phyloP scores from a whole-genome alignment of 1,284 basidiomycete species.

The Fistulina hepatica region DNA sequence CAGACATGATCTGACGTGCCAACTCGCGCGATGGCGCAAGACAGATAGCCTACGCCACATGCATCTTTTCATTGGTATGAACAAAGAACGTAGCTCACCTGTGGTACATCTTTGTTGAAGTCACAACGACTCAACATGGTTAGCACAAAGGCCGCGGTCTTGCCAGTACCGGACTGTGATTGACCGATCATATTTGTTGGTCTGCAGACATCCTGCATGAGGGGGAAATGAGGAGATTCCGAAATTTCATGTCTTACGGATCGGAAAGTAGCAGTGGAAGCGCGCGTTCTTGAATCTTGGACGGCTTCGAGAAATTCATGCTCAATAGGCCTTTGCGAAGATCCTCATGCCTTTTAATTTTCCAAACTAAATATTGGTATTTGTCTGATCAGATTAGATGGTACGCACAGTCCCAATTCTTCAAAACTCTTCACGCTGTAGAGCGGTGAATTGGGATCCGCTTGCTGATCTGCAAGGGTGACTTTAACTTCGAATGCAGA shows the following conservation, averaged over 20 bases:
- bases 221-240: not conserved
- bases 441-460: conserved; percentile 90
- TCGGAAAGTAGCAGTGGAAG: conserved; percentile 85
- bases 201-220: conserved; percentile 30
- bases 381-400: conserved; percentile 4
- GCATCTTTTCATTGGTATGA: conserved; percentile 1
- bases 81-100: conserved; percentile 55
- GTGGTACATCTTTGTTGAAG: conserved; percentile 73
- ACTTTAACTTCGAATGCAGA: conserved; percentile 84
- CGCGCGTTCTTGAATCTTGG: conserved; percentile 98
- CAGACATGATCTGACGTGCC: conserved; percentile 95
- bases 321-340: conserved; percentile 94
- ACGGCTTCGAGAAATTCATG: conserved; percentile 95
- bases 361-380: no score
- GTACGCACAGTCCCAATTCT: conserved; percentile 77
- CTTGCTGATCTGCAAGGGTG: conserved; percentile 94
- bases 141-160: conserved; percentile 96
- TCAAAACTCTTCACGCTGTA: conserved; percentile 94
- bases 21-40: conserved; percentile 94
- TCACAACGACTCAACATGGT: conserved; percentile 96
- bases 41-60: conserved; percentile 84
- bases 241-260: conserved; percentile 51
- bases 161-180: conserved; percentile 98
- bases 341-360: conserved; percentile 79
- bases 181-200: conserved; percentile 98